Evolutionary conservation across 352 stramenopile species (phyloP).

Genomic region (Phytopythium mirpurense): DNA sequence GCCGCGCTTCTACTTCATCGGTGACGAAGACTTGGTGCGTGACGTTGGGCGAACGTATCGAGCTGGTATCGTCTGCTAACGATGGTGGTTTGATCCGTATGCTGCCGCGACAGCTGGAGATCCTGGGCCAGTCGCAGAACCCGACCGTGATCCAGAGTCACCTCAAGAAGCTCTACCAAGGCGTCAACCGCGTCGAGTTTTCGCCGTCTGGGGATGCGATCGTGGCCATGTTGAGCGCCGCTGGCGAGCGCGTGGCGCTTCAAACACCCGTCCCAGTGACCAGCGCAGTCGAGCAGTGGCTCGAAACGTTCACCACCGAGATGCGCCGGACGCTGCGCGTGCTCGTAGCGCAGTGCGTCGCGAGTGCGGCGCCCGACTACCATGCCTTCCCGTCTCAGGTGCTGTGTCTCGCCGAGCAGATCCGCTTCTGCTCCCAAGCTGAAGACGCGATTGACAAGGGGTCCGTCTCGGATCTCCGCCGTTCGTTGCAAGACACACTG

Average conservation of each 20-base stretch:
- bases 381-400: conserved; percentile 89
- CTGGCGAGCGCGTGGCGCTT: conserved; percentile 80
- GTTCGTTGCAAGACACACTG: conserved; percentile 58
- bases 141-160: conserved; percentile 92
- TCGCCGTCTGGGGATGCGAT: conserved; percentile 80
- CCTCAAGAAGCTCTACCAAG: conserved; percentile 96
- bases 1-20: conserved; percentile 97
- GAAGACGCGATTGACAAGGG: conserved; percentile 86
- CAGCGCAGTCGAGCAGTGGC: conserved; percentile 91
- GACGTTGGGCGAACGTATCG: no score
- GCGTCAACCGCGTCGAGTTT: conserved; percentile 90
- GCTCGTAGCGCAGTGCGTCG: conserved; percentile 73
- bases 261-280: conserved; percentile 83
- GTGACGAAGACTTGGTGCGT: conserved; percentile 88
- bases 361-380: conserved; percentile 77
- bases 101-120: conserved; percentile 62
- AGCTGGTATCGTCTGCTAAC: background rate
- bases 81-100: background rate
- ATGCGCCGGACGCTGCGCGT: conserved; percentile 89
- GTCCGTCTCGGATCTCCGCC: conserved; percentile 57
- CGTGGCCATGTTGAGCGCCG: conserved; percentile 81
- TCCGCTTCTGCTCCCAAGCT: conserved; percentile 88
- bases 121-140: conserved; percentile 92
- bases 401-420: conserved; percentile 88
- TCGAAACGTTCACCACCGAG: conserved; percentile 88